Percentiles rank a stretch among this genome's conserved stretches.
Evolutionary conservation across 2,329 filamentous ascomycete genomes (phyloP).

Genomic region (Moelleriella libera): DNA sequence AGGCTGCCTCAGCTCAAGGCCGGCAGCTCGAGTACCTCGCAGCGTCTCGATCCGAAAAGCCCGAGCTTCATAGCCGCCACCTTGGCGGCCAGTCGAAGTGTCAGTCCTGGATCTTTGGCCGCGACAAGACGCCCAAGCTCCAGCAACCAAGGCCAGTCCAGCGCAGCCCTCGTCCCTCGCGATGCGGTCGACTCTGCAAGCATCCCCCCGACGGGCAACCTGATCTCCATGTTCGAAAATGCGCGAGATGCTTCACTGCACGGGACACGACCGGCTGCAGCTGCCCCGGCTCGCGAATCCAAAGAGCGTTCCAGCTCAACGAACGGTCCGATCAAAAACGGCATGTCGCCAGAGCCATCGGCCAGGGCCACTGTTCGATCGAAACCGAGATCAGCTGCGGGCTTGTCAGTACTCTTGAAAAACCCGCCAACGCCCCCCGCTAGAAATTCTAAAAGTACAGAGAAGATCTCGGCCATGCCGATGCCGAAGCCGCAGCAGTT

Average conservation of each 20-base stretch:
- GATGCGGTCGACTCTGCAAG: conserved; percentile 33
- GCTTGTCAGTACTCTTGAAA: background rate
- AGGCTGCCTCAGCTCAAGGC: background rate
- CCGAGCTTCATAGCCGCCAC: conserved; percentile 44
- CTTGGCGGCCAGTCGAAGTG: conserved; percentile 39
- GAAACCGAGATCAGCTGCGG: background rate
- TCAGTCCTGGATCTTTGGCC: conserved; percentile 19
- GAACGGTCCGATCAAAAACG: no score
- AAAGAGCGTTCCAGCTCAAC: no score
- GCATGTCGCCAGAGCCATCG: background rate
- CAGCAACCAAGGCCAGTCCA: conserved; percentile 9
- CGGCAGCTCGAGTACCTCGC: background rate
- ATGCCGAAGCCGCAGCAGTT: conserved; percentile 8
- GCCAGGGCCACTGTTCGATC: background rate
- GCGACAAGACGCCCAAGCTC: conserved; percentile 13
- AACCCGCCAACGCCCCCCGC: conserved; percentile 1
- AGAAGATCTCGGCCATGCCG: conserved; percentile 3
- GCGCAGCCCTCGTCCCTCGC: conserved; percentile 10
- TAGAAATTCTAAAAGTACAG: conserved; percentile 4
- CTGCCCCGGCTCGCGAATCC: no score
- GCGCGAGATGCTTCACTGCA: conserved; percentile 16
- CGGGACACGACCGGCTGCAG: background rate
- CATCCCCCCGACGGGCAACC: conserved; percentile 46
- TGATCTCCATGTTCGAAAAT: conserved; percentile 57
- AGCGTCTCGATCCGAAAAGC: conserved; percentile 27